Base-by-base conservation (phyloP, 305 asterid species). In the Nicotiana rustica region DNA sequence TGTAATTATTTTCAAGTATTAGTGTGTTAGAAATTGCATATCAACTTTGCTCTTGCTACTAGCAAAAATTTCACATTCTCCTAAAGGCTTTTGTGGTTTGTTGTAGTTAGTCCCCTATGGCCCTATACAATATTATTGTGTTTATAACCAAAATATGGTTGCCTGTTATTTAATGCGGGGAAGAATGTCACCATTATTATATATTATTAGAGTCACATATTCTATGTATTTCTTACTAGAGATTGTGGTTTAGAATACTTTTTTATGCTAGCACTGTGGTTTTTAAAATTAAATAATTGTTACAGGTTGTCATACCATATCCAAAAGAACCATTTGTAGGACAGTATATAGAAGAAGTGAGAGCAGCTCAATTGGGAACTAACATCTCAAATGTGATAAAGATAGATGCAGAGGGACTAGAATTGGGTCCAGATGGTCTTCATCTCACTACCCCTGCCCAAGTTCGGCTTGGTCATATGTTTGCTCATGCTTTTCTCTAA, bases 331-430 rank as follows among this genome's bases (percentile, higher is more conserved):
- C 78, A 57, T 80, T 80, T 52, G 66, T 15, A 29, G 83, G 78
- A 36, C 77, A 67, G 10, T 81, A 35, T 18, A 81, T 38, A 29
- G 70, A 69, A 38, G 69, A 38, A 4, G 80, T 82, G 84, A 82
- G 84, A 25, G 56, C 67, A 70, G 84, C 84, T 35, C 80, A 82
- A 17, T 31, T 2, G 61, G 80, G 21, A 41, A 35, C 71, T 13
- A 75, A 70, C 41, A 6, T 82, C 6, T 55, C 84, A 36, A 41
- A 69, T 41, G 84, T 82, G 18, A 56, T 70, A 9, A 68, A 71
- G 5, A 35, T 82, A 18, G 84, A 82, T 59, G 80, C 73, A 7
- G 61, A 59, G 36, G 84, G 84, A 33, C 79, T 82, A 7, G 47
- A 55, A 17, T 19, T 69, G 33, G 60, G 69, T 35, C 2, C 21